Conservation (phyloP, 2,329 filamentous ascomycete species). For the Seiridium unicorne region DNA sequence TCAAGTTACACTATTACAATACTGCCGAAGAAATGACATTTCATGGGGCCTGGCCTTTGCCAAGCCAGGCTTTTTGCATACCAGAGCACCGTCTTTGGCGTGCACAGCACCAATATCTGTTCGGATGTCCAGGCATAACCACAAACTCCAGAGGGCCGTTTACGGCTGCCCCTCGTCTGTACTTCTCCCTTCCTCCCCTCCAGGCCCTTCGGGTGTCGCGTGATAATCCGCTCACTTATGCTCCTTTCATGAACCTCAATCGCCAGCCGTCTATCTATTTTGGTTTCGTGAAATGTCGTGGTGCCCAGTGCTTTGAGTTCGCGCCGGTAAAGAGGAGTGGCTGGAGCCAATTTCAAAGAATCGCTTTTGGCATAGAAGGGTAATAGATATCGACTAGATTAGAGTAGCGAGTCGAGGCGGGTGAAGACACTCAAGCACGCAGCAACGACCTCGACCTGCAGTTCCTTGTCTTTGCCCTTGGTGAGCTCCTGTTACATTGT, state of each 20-base stretch:
- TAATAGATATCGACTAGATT: slow-evolving; percentile 24
- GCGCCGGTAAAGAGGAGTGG: too few species aligned
- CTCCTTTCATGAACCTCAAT: neutral
- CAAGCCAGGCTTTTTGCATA: slow-evolving; percentile 1
- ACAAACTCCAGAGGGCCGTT: neutral
- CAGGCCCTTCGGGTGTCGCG: neutral
- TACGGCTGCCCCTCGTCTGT: neutral
- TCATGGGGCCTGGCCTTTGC: neutral
- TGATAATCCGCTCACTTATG: too few species aligned
- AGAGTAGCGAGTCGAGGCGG: slow-evolving; percentile 92
- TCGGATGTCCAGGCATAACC: neutral
- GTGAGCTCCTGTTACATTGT: slow-evolving; percentile 63
- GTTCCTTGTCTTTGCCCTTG: slow-evolving; percentile 85
- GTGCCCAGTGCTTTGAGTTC: neutral
- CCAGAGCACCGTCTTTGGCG: neutral
- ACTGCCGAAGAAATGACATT: slow-evolving; percentile 22
- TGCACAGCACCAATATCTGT: neutral
- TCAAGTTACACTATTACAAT: slow-evolving; percentile 26
- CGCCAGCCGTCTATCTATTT: neutral
- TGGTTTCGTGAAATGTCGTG: neutral
- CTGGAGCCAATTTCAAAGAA: too few species aligned
- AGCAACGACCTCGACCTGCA: slow-evolving; percentile 95
- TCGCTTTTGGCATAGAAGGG: neutral
- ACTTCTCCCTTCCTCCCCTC: neutral
- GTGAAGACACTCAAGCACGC: slow-evolving; percentile 98